Evolutionary conservation across 306 rosid genomes (phyloP).

Genomic region (Vachellia pachyceras): DNA sequence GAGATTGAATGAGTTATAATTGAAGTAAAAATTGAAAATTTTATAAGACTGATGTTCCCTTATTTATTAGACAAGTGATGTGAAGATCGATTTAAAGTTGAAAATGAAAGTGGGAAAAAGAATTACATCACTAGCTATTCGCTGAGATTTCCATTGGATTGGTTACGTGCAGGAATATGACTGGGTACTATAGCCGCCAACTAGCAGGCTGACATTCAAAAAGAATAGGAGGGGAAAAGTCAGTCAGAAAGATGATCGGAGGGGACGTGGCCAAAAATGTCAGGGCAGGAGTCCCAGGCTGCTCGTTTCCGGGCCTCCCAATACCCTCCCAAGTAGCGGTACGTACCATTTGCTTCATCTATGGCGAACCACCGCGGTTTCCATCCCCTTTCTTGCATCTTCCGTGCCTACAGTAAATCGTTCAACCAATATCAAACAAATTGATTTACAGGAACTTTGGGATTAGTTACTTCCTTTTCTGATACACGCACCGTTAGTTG

Average conservation of each 20-base stretch:
- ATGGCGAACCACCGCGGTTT: slow-evolving; percentile 88
- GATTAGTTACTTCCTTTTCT: neutral
- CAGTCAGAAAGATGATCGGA: slow-evolving; percentile 71
- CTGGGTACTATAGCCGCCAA: slow-evolving; percentile 42
- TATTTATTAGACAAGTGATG: neutral
- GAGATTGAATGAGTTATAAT: no score
- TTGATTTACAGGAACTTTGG: slow-evolving; percentile 15
- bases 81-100: neutral
- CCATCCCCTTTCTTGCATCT: slow-evolving; percentile 99
- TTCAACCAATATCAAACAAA: slow-evolving; percentile 30
- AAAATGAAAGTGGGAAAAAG: neutral
- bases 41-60: no score
- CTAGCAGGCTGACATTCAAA: slow-evolving; percentile 14
- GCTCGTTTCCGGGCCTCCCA: slow-evolving; percentile 86
- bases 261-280: slow-evolving; percentile 86
- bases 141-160: slow-evolving; percentile 48
- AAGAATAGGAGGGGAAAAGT: slow-evolving; percentile 40
- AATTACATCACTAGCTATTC: slow-evolving; percentile 42
- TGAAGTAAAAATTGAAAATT: no score
- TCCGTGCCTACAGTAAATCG: slow-evolving; percentile 74
- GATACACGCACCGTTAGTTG: no score
- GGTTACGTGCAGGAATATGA: slow-evolving; percentile 53
- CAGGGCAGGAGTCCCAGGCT: slow-evolving; percentile 91
- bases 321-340: slow-evolving; percentile 81
- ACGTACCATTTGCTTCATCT: slow-evolving; percentile 81